These are phyloP conservation scores for Dipteronia dyeriana DNA, from an alignment of 345 rosid species.

Conservation along the genomic window DNA sequence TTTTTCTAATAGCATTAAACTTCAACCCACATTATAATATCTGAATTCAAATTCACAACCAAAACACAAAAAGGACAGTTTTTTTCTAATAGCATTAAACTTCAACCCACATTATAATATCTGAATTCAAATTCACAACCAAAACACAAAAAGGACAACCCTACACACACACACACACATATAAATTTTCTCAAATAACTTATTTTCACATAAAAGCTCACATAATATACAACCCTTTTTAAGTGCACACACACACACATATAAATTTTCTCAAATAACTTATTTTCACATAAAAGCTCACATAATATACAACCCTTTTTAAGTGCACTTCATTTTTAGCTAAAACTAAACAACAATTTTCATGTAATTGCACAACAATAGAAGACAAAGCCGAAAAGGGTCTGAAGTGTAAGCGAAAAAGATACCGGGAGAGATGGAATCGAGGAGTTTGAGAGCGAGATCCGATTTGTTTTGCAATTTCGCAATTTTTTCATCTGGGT, in stretches of 20 bases:
- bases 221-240: not conserved
- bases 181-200: not conserved
- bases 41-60: not conserved
- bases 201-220: not conserved
- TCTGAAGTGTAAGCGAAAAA: not conserved
- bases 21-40: not conserved
- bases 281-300: not conserved
- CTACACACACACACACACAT: too few species aligned
- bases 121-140: not conserved
- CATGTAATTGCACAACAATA: not conserved
- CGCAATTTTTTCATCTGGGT: conserved; percentile 54
- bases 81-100: not conserved
- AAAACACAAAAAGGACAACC: not conserved
- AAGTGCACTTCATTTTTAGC: not conserved
- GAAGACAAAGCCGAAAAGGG: not conserved
- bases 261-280: not conserved
- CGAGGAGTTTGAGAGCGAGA: conserved; percentile 58
- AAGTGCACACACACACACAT: too few species aligned
- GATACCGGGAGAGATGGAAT: conserved; percentile 63
- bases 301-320: not conserved
- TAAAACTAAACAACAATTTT: not conserved
- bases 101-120: not conserved
- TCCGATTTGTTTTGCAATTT: conserved; percentile 48
- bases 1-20: not conserved
- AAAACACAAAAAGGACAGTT: not conserved